Base-by-base conservation (phyloP, 2,329 filamentous ascomycete genomes). In the Exophiala xenobiotica region DNA sequence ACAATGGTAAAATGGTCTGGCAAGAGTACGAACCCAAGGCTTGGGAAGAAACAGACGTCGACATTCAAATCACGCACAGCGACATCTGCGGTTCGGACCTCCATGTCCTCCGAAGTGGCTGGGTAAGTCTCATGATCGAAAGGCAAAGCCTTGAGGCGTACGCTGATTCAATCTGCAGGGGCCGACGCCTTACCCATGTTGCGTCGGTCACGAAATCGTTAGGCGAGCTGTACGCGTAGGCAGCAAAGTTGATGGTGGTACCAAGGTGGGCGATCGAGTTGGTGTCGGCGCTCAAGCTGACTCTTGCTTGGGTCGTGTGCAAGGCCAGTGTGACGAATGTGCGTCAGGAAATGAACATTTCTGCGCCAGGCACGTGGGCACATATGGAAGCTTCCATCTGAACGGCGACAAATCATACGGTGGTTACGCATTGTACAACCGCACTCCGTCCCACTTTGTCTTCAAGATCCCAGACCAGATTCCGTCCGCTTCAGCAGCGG, bases 351-450 rank as follows among this genome's bases (percentile, higher is more conserved):
- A 62, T 7, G 73, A 76, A 51, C 69, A 72, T 44, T 67, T 75
- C n/a, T 40, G 38, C 19, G 6, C 73, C 56, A 50, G 62, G 4
- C 67, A 63, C 42, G 37, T 80, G 16, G 74, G 78, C 47, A 87
- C 84, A 0, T 87, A 85, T 60, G 79, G 79, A 54, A 71, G 73
- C 31, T 74, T 71, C 16, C 85, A 83, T 60, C 69, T 72, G 5
- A 74, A 84, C 58, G 83, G 84, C 6, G 78, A 72, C 58, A 83
- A 79, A 65, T 79, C 80, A 1, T 86, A 87, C 61, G 88, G 88
- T 2, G 87, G 83, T 1, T 83, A 81, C 58, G 78, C 78, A 3
- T 69, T 74, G 45, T 75, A 79, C 54, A 76, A 77, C 63, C 75
- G 83, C 11, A 76, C 75, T 0, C 76, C 77, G 0, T 73, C 70